Evolutionary conservation across 2,329 filamentous ascomycete genomes (phyloP).

Genomic region (Fusarium circinatum): DNA sequence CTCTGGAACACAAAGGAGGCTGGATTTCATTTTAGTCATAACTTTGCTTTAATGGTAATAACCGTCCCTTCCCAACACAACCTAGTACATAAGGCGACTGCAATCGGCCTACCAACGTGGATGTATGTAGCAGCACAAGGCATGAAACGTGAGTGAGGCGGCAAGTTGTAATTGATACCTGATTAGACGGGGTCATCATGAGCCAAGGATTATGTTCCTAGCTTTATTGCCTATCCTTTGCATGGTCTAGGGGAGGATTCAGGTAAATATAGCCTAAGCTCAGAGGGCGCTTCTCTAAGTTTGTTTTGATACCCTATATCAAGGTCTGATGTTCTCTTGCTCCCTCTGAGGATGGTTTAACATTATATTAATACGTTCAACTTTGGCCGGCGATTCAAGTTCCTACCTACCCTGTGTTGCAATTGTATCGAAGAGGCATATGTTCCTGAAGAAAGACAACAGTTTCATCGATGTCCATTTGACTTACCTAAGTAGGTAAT

Average conservation of each 20-base stretch:
- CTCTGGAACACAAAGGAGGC: background rate
- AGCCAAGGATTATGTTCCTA: background rate
- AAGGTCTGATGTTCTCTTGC: no score
- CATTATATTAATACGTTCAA: background rate
- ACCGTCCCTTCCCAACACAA: background rate
- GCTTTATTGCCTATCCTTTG: background rate
- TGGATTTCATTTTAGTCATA: background rate
- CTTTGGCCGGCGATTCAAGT: no score
- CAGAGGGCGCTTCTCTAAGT: no score
- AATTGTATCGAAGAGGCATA: background rate
- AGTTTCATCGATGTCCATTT: background rate
- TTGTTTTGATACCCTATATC: no score
- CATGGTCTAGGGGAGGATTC: background rate
- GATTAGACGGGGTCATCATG: background rate
- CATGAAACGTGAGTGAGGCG: constrained; percentile 24
- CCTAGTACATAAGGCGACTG: background rate
- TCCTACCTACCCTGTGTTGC: background rate
- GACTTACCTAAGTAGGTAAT: background rate
- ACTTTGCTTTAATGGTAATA: background rate
- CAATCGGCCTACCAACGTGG: background rate
- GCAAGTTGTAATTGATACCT: background rate
- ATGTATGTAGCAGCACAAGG: background rate
- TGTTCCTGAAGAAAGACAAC: background rate
- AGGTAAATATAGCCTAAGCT: no score
- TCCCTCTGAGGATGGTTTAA: no score